Base-by-base conservation (phyloP, 2,329 filamentous ascomycete genomes). In the Ceratocystis alfenasii region DNA sequence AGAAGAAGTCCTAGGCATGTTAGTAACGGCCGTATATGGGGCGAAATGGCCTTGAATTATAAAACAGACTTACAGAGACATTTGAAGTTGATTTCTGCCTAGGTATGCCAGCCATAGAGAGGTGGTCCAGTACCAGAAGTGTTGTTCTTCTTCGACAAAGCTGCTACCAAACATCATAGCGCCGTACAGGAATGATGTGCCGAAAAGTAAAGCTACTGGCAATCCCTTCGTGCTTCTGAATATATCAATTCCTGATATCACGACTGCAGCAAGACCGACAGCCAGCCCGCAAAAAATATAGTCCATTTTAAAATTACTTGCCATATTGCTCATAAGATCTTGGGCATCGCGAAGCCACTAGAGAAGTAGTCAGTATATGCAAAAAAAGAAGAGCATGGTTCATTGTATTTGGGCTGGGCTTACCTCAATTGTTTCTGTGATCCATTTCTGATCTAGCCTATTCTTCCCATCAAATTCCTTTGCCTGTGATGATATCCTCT, bases 91-190 rank as follows among this genome's bases (percentile, higher is more conserved):
- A 69, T 78, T 80, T 53, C 82, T 69, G 41, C 78, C 79, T 12
- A 87, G 75, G 36, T 80, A 77, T 1, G 78, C 75, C 41, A 88
- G 72, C 89, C 89, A 95, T 5, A 84, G 82, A 0, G 87, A 86
- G 0, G 87, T 83, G 1, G 84, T 76, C 91, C 93, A 97, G 76
- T 99, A 97, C 94, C 94, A 99, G 74, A 96, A 96, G 70, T 97
- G 90, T 62, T 99, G 94, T 74, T 99, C 94, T 76, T 99, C 94
- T 75, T 99, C 94, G 1, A 99, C 90, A 74, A 94, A 99, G 72
- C 92, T 97, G 73, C 90, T 96, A 8, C 92, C 93, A 76, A 97
- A 97, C 92, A 97, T 97, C 85, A 96, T 95, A 46, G 84, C 74
- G 1, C 87, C 85, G 72, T 97, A 96, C 28, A 36, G 25, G 0